A percentile compares a stretch with the other conserved stretches of the same genome.
Evolutionary conservation across 306 rosid species (phyloP).

Genomic region (Cucumis hystrix): DNA sequence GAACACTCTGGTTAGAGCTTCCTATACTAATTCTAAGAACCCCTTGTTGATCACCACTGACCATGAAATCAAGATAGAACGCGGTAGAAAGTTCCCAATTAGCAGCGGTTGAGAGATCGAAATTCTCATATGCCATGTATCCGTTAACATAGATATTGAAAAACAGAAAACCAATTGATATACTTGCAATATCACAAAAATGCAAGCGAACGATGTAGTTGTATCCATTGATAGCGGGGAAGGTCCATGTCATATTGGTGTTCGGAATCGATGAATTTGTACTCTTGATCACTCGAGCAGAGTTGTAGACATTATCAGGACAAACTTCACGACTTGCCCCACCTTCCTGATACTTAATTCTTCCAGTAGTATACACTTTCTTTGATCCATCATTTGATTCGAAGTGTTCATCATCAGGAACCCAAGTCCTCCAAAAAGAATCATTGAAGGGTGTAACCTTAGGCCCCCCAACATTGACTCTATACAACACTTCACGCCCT

Average conservation of each 20-base stretch:
- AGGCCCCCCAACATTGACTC: conserved; percentile 75
- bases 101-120: conserved; percentile 43
- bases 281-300: conserved; percentile 61
- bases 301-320: conserved; percentile 79
- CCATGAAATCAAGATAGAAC: conserved; percentile 52
- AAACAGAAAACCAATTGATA: conserved; percentile 44
- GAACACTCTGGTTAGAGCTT: conserved; percentile 38
- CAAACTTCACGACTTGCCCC: conserved; percentile 85
- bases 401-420: conserved; percentile 52
- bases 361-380: conserved; percentile 49
- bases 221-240: conserved; percentile 40
- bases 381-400: conserved; percentile 31
- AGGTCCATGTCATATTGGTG: conserved; percentile 69
- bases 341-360: conserved; percentile 52
- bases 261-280: conserved; percentile 41
- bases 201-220: conserved; percentile 64
- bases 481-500: conserved; percentile 55
- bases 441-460: conserved; percentile 92
- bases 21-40: conserved; percentile 41
- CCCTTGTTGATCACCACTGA: conserved; percentile 31
- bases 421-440: conserved; percentile 87
- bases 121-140: conserved; percentile 32
- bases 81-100: conserved; percentile 51
- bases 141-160: conserved; percentile 87
- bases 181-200: conserved; percentile 85